Conservation (phyloP, 768 basidiomycete genomes). For the Cystofilobasidium bisporidii region DNA sequence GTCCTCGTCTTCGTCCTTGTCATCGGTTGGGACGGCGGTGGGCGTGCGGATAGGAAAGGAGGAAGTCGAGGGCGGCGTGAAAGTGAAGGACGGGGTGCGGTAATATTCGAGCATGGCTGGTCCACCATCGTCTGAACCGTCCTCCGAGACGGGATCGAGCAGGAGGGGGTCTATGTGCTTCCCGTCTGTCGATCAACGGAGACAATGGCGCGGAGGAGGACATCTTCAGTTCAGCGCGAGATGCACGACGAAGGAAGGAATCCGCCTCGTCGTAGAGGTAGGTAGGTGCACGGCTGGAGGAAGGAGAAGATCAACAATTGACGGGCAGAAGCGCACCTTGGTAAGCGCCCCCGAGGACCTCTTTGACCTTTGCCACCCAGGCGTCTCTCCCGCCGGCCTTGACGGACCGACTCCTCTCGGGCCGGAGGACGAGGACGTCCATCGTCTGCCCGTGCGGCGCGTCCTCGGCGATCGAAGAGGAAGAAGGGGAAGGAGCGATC, state of each 20-base stretch:
- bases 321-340: constrained; percentile 32
- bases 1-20: not conserved
- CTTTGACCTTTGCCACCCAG: constrained; percentile 52
- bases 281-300: too few species aligned
- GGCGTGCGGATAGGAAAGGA: too few species aligned
- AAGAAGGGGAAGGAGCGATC: too few species aligned
- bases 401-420: constrained; percentile 35
- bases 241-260: too few species aligned
- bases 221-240: too few species aligned
- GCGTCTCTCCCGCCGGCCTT: constrained; percentile 37
- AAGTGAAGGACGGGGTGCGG: not conserved
- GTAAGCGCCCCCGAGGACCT: constrained; percentile 61
- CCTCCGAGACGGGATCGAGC: not conserved
- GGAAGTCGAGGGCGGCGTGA: not conserved
- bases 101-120: not conserved
- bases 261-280: too few species aligned
- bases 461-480: too few species aligned
- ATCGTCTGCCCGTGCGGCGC: constrained; percentile 45
- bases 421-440: constrained; percentile 69
- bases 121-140: not conserved
- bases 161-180: constrained; percentile 50
- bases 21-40: not conserved
- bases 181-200: constrained; percentile 52
- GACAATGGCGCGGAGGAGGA: too few species aligned
- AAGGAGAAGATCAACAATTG: not conserved